Evolutionary conservation across 345 rosid species (phyloP), one percentile per base, ranked within the genome.

Genomic region (Mercurialis annua): DNA sequence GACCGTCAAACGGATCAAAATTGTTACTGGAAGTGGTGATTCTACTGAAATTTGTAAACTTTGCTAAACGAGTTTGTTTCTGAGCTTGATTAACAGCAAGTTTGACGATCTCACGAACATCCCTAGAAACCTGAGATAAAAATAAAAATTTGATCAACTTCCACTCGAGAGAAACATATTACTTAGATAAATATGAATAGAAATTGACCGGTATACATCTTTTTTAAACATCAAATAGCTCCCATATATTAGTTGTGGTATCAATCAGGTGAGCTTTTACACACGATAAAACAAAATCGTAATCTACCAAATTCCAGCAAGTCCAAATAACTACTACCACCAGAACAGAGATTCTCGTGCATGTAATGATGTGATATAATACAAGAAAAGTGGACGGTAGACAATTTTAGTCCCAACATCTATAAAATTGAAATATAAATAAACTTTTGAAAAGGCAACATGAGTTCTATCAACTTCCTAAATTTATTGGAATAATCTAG

Each of bases 1-100:
- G 56, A 90, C 98, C 98, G 30, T 89, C 90, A 79, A 90, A 87
- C 57, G 92, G 96, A 83, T 93, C 96, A 65, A 84, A 75, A 80
- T 81, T 77, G 68, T 85, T 88, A 64, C 78, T 73, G 59, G 90
- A 81, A 65, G 83, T 71, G 67, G 72, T 77, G 68, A 93, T 86
- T 73, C 98, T 82, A 78, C 70, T 87, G 73, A 90, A 93, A 60
- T 71, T 72, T 64, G 98, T 93, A 67, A 78, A 72, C 73, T 89
- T 94, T 6, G 90, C 79, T 69, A 89, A 79, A 64, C 66, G 80
- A 73, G 73, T 86, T 74, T 83, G 86, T 76, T 80, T 89, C 77
- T 76, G 88, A 27, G 94, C 92, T 80, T 87, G 94, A 36, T 77
- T 86, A 64, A 87, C 83, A 63, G 92, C 97, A 72, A 86, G 92